Evolutionary conservation across 495 filamentous ascomycete species (phyloP), one percentile per base, ranked within the genome.

Genomic region (Hapsidospora chrysogenum): DNA sequence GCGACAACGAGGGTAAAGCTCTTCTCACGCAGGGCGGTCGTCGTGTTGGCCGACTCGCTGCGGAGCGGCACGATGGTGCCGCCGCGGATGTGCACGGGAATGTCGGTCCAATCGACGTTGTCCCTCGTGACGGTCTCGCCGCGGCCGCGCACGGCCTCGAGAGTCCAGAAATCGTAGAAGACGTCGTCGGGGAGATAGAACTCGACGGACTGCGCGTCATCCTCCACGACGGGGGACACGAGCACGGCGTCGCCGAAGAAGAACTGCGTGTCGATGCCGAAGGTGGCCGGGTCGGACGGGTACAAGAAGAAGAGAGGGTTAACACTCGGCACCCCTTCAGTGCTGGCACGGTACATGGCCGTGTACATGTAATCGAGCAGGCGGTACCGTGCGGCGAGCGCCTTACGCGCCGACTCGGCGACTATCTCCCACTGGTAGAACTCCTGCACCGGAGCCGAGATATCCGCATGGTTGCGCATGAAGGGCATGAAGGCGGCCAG

Each of bases 321-420:
- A 16, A 85, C 43, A 43, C 71, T 57, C 2, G 82, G 78, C n/a
- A 68, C 69, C 36, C 81, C 81, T 40, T 72, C 72, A 10, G 60
- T 40, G 22, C 63, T 64, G 49, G 85, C 79, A 18, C 48, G 47
- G 46, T 78, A 58, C 46, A 85, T 52, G 1, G 76, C 73, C 0
- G 81, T 85, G 65, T 87, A 86, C 33, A 85, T 66, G 57, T 87
- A 87, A 50, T 85, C 80, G 9, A 87, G 58, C 3, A 87, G 61
- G 2, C 63, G 63, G 60, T 85, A 85, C 14, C 80, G 71, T 46
- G 75, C 77, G 29, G 72, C 70, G 50, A 87, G 83, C 33, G 71
- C 73, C 46, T 74, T 79, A 31, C 61, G 61, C 0, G 78, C 81
- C 0, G 79, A 74, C 9, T 66, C 58, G 4, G 76, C 59, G 2